Evolutionary conservation across 2,329 filamentous ascomycete species (phyloP).

Genomic region (Pestalotiopsis sp.): DNA sequence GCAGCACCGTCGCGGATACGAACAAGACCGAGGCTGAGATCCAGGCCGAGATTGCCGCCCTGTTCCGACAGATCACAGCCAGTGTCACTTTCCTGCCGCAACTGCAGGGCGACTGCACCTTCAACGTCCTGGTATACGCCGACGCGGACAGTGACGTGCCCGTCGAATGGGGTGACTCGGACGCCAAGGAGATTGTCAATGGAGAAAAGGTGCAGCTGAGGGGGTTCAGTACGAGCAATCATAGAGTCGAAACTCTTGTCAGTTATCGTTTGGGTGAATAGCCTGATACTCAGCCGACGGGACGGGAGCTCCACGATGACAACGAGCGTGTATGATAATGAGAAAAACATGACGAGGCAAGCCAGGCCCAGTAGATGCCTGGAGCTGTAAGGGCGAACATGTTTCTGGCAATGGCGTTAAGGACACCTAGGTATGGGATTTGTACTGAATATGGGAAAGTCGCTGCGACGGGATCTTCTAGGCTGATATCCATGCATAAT

Average conservation of each 20-base stretch:
- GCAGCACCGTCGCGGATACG: constrained; percentile 24
- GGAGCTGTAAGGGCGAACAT: background rate
- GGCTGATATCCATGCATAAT: background rate
- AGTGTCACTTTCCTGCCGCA: constrained; percentile 96
- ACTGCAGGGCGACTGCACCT: constrained; percentile 92
- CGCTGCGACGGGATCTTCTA: background rate
- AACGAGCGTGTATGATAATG: background rate
- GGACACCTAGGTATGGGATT: background rate
- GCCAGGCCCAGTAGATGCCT: background rate
- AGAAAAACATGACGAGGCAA: background rate
- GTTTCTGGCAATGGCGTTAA: background rate
- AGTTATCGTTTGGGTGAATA: constrained; percentile 73
- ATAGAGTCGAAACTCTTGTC: constrained; percentile 92
- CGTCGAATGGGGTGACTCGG: constrained; percentile 97
- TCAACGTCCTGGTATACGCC: constrained; percentile 97
- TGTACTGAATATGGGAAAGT: background rate
- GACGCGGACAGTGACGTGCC: constrained; percentile 96
- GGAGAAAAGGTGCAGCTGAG: constrained; percentile 94
- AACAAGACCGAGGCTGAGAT: constrained; percentile 94
- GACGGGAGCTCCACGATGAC: background rate
- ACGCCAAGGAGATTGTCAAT: constrained; percentile 93
- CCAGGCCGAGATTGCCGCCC: constrained; percentile 91
- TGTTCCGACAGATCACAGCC: constrained; percentile 97
- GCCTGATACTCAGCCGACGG: background rate
- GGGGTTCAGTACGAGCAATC: constrained; percentile 93